Evolutionary conservation across 2,329 filamentous ascomycete genomes (phyloP), one percentile per base, ranked within the genome.

Genomic region (Colletotrichum sp.): DNA sequence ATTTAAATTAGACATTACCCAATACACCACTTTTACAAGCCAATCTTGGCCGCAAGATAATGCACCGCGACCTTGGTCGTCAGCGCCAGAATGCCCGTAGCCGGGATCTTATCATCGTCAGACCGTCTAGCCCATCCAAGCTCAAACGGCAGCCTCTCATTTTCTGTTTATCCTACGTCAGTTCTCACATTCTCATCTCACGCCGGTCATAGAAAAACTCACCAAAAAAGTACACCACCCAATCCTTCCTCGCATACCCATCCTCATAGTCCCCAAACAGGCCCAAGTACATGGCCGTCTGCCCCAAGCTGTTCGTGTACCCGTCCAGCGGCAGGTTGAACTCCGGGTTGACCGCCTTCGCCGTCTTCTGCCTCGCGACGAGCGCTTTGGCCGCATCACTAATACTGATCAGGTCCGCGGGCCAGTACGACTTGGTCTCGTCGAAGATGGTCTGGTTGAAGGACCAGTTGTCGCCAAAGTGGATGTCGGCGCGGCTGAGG

Each of bases 391-490:
- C 81, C 8, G 80, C 80, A 1, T 72, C 69, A 9, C 47, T 33
- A 15, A 68, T 58, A 5, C 55, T 66, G 6, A 74, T 67, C 4
- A 21, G 62, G 5, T 31, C 34, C 15, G 43, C 43, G n/a, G 59
- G 47, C 63, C 69, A 68, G 57, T 67, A 59, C 9, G 69, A 64
- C 69, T 72, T 68, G 33, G 57, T 72, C 58, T 74, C 69, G 63
- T 66, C 76, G 69, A 77, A 83, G 34, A 81, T 76, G 43, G 76
- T 75, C 29, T 77, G 73, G 57, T 79, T 73, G 58, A 83, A 82
- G 47, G 77, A 78, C 70, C 78, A 75, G 75, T 80, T 79, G 72
- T 81, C 77, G 24, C 80, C 80, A 21, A 77, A 78, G 69, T 73
- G 70, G 51, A 76, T 33, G 69, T 82, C 81, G 34, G 76, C 75